A percentile compares a stretch with the other conserved stretches of the same genome.
These are phyloP conservation scores for Paraleonurus japonicus DNA, from an alignment of 257 asterid species.

Conservation along the genomic window DNA sequence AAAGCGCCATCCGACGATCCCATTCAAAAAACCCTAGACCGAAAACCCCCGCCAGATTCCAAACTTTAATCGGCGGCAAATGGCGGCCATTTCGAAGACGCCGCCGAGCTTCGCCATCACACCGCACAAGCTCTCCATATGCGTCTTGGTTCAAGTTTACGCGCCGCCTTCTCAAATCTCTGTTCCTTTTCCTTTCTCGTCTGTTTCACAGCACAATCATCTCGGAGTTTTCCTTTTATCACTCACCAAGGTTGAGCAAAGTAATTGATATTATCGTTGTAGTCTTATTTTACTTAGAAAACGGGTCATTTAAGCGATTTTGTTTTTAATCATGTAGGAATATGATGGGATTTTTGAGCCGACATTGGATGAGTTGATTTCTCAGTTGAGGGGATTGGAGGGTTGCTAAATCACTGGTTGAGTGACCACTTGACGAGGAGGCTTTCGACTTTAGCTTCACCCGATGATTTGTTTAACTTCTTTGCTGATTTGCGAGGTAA, in stretches of 20 bases:
- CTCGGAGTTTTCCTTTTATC: conserved; percentile 70
- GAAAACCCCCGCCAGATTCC: conserved; percentile 23
- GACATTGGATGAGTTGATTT: conserved; percentile 61
- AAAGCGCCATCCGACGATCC: conserved; percentile 18
- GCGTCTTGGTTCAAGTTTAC: conserved; percentile 70
- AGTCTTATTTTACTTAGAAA: not conserved
- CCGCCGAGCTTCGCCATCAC: conserved; percentile 62
- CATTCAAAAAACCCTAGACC: conserved; percentile 41
- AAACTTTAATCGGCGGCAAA: conserved; percentile 22
- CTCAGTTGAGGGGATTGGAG: conserved; percentile 58
- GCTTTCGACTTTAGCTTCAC: conserved; percentile 60
- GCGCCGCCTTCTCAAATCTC: conserved; percentile 83
- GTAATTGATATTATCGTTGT: not conserved
- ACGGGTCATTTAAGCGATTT: not conserved
- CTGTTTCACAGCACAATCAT: conserved; percentile 81
- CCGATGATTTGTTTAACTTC: conserved; percentile 87
- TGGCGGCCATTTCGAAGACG: conserved; percentile 55
- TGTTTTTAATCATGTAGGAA: conserved; percentile 43
- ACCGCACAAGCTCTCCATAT: conserved; percentile 84
- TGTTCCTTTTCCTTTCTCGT: conserved; percentile 80
- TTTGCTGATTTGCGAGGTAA: conserved; percentile 79
- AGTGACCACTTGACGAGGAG: conserved; percentile 57
- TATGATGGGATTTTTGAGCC: conserved; percentile 83
- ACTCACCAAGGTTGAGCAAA: conserved; percentile 62
- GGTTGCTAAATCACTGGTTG: conserved; percentile 67